phyloP scores from a whole-genome alignment of 2,329 filamentous ascomycete genomes.

The Fusarium abutilonis region DNA sequence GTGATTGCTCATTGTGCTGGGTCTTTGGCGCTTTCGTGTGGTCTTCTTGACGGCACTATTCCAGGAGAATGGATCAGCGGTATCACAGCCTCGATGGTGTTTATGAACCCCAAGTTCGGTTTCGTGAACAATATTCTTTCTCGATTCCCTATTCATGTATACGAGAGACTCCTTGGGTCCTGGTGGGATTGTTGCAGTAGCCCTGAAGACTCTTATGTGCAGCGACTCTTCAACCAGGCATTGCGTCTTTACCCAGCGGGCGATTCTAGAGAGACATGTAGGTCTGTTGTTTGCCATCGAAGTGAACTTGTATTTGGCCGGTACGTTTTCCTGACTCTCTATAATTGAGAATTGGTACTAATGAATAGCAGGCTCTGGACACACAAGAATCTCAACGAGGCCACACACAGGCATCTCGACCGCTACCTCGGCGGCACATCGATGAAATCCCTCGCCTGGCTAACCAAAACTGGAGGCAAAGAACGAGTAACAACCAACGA shows the following conservation, averaged over 20 bases:
- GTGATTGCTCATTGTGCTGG: constrained; percentile 71
- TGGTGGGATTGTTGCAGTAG: constrained; percentile 38
- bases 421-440: constrained; percentile 70
- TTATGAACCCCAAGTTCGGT: constrained; percentile 64
- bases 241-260: constrained; percentile 66
- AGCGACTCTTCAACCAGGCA: constrained; percentile 63
- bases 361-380: constrained; percentile 59
- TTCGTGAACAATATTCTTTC: constrained; percentile 28
- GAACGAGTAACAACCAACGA: constrained; percentile 64
- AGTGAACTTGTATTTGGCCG: constrained; percentile 68
- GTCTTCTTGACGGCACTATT: constrained; percentile 70
- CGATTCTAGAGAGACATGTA: constrained; percentile 65
- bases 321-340: constrained; percentile 15
- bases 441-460: constrained; percentile 65
- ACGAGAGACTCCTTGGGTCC: constrained; percentile 21
- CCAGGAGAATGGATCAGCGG: constrained; percentile 66
- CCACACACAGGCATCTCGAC: constrained; percentile 69
- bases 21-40: constrained; percentile 65
- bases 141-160: constrained; percentile 18
- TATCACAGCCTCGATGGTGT: constrained; percentile 68
- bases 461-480: constrained; percentile 65
- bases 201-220: constrained; percentile 52
- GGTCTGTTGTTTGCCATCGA: constrained; percentile 69
- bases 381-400: constrained; percentile 72
- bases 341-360: not conserved